These are phyloP conservation scores for Sclerotinia borealis DNA, from an alignment of 2,329 filamentous ascomycete species.

Conservation along the genomic window DNA sequence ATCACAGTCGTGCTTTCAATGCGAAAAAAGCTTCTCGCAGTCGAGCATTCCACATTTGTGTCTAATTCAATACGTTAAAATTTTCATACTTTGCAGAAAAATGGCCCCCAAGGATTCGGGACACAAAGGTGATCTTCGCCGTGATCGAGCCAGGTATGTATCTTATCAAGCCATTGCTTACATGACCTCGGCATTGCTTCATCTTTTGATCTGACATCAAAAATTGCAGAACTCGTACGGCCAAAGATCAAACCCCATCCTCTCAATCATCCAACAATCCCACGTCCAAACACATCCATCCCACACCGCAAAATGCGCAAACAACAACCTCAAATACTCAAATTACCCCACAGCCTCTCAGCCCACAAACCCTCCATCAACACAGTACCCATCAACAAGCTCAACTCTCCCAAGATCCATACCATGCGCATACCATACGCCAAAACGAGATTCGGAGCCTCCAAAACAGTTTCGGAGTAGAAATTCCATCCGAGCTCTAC, in stretches of 20 bases:
- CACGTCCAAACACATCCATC: not conserved
- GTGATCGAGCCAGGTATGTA: conserved; percentile 8
- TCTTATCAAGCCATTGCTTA: not conserved
- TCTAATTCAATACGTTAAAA: not conserved
- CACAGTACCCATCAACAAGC: not conserved
- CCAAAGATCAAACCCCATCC: not conserved
- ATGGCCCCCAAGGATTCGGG: not conserved
- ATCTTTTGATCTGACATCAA: not conserved
- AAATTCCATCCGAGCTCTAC: conserved; percentile 1
- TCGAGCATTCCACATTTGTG: not conserved
- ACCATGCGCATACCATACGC: not conserved
- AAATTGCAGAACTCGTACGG: not conserved
- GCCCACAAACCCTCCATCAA: not conserved
- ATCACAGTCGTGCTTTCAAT: not conserved
- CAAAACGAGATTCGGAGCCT: not conserved
- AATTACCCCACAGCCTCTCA: not conserved
- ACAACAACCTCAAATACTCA: not conserved
- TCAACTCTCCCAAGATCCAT: not conserved
- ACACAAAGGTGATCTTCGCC: not conserved
- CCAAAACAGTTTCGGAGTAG: not conserved
- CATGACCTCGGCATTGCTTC: not conserved
- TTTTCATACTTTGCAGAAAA: not conserved
- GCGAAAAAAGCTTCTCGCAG: not conserved
- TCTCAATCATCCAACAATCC: not conserved
- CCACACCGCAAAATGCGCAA: not conserved